Evolutionary conservation across 2,329 filamentous ascomycete species (phyloP).

Genomic region (Pestalotiopsis sp.): DNA sequence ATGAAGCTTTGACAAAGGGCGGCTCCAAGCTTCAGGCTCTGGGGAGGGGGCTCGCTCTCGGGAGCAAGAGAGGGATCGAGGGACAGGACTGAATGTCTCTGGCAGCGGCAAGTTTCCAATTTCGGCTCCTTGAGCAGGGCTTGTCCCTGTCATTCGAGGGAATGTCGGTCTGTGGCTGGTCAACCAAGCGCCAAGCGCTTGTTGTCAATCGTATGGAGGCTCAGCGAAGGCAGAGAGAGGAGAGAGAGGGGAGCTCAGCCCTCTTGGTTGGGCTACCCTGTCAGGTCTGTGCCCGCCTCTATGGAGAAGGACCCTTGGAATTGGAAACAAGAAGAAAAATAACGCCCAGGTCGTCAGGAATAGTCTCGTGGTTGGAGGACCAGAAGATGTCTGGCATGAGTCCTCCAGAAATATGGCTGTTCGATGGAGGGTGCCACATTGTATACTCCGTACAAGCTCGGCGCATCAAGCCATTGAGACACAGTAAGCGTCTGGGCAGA

Average conservation of each 20-base stretch:
- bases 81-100: not conserved
- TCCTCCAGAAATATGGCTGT: too few relatives aligned
- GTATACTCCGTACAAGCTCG: too few relatives aligned
- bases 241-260: not conserved
- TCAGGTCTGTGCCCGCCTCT: not conserved
- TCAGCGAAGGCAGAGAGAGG: slow-evolving; percentile 1
- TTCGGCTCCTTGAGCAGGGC: slow-evolving; percentile 6
- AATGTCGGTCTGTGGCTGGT: slow-evolving; percentile 2
- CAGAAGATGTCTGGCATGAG: not conserved
- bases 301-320: not conserved
- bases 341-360: not conserved
- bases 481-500: too few relatives aligned
- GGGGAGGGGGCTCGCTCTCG: not conserved
- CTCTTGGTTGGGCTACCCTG: not conserved
- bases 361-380: not conserved
- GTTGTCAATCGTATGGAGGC: not conserved
- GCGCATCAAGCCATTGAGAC: too few relatives aligned
- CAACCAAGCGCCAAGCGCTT: slow-evolving; percentile 8
- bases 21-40: too few relatives aligned
- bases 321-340: not conserved
- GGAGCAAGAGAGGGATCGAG: slow-evolving; percentile 7
- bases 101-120: slow-evolving; percentile 9
- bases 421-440: too few relatives aligned
- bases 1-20: too few relatives aligned
- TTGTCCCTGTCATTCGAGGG: not conserved